These are phyloP conservation scores for Exophiala sp. DNA, from an alignment of 2,329 filamentous ascomycete genomes.

Conservation along the genomic window DNA sequence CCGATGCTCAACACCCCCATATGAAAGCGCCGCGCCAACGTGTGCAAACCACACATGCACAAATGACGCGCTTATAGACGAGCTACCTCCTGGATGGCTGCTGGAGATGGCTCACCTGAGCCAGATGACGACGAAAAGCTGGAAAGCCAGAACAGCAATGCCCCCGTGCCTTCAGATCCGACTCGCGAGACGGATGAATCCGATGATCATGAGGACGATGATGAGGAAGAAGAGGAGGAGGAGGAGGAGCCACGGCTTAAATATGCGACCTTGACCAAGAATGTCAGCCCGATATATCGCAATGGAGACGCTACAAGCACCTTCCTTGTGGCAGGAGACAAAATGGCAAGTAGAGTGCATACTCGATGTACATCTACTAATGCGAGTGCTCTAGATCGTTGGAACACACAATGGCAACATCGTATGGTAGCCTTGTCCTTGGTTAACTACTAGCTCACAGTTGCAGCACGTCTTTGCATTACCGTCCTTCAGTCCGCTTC, in stretches of 20 bases:
- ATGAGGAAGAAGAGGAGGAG: slow-evolving; percentile 68
- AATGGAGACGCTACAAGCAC: slow-evolving; percentile 93
- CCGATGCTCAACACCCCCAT: not conserved
- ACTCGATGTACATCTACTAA: not conserved
- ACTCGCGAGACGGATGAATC: slow-evolving; percentile 17
- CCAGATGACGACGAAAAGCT: slow-evolving; percentile 22
- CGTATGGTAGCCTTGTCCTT: slow-evolving; percentile 51
- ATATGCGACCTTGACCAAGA: slow-evolving; percentile 80
- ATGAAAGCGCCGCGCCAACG: not conserved
- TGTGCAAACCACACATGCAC: not conserved
- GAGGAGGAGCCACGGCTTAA: slow-evolving; percentile 94
- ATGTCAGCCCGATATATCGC: slow-evolving; percentile 76
- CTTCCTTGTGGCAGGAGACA: slow-evolving; percentile 88
- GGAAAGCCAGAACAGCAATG: not conserved
- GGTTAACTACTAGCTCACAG: slow-evolving; percentile 30
- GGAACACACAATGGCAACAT: slow-evolving; percentile 97
- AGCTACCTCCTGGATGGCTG: slow-evolving; percentile 26
- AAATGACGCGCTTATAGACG: slow-evolving; percentile 18
- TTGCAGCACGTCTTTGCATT: slow-evolving; percentile 77
- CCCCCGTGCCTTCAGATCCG: slow-evolving; percentile 4
- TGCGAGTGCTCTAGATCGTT: slow-evolving; percentile 59
- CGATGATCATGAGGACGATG: slow-evolving; percentile 55
- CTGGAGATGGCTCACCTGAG: slow-evolving; percentile 30
- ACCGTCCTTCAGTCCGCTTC: slow-evolving; percentile 74
- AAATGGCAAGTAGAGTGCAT: slow-evolving; percentile 67